A percentile compares a stretch with the other conserved stretches of the same genome.
Evolutionary conservation across 2,329 filamentous ascomycete genomes (phyloP).

Genomic region (Xylariaceae sp.): DNA sequence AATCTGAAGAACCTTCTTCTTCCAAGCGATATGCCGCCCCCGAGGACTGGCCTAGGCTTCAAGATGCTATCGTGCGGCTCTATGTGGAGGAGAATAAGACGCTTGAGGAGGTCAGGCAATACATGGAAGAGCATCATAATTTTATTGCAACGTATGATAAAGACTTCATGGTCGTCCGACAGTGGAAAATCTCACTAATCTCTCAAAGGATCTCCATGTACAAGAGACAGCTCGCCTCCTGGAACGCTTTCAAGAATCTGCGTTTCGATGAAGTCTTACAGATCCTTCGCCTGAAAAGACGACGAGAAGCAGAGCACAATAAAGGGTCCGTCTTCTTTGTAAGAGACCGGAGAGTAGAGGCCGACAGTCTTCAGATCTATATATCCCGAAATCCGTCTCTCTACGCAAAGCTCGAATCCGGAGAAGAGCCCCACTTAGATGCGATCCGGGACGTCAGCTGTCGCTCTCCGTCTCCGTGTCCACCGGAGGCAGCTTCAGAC

Average conservation of each 20-base stretch:
- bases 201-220: constrained; percentile 37
- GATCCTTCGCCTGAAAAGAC: constrained; percentile 38
- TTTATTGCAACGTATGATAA: constrained; percentile 39
- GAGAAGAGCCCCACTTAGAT: constrained; percentile 34
- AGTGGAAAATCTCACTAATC: constrained; percentile 21
- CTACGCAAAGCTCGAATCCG: constrained; percentile 37
- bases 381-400: constrained; percentile 40
- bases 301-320: constrained; percentile 34
- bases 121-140: constrained; percentile 39
- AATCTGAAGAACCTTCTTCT: constrained; percentile 24
- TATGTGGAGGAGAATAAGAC: constrained; percentile 43
- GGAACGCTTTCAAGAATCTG: constrained; percentile 42
- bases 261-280: constrained; percentile 40
- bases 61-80: constrained; percentile 35
- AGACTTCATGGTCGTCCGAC: background rate
- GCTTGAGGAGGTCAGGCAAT: constrained; percentile 37
- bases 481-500: constrained; percentile 17
- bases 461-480: constrained; percentile 34
- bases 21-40: constrained; percentile 34
- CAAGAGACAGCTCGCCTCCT: constrained; percentile 40
- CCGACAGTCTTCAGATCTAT: constrained; percentile 37
- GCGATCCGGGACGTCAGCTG: constrained; percentile 39
- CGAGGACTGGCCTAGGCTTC: constrained; percentile 38
- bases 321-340: constrained; percentile 37
- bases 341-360: constrained; percentile 36